Evolutionary conservation across 148 eudicot genomes (phyloP), one percentile per base, ranked within the genome.

Genomic region (Persicaria tinctoria): DNA sequence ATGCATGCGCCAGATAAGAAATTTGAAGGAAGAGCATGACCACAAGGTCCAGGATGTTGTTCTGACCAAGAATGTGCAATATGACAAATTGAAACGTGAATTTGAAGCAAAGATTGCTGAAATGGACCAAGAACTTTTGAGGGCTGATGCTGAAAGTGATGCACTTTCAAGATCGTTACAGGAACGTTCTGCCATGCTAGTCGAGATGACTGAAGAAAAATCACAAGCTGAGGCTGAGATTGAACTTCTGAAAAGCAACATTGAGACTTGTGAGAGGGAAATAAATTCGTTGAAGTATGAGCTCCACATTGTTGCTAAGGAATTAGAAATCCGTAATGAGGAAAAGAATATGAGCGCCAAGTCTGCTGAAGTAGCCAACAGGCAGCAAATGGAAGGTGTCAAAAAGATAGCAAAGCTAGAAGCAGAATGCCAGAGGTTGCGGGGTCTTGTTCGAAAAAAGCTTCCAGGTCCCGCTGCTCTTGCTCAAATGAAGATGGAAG

Each of bases 381-480:
- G 89, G 79, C 97, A 94, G 83, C 91, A 91, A 48, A 13, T 87
- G 78, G 98, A 94, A 85, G 90, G 91, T 74, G 96, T 83, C 17
- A 94, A 91, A 85, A 94, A 90, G 81, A 86, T 94, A 69, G 81
- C 97, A 32, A 94, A 94, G 84, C 82, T 94, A 56, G 98, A 94
- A 81, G 90, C 96, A 4, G 98, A 94, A 77, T 94, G 98, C 79
- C 98, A 94, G 81, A 87, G 97, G 68, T 78, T 94, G 70, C 87
- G 98, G 17, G 96, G 96, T 70, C 98, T 94, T 82, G 98, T 94
- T 13, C 76, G 93, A 59, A 94, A 94, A 86, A 94, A 92, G 81
- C 84, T 94, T 77, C 98, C 98, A n/a, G 97, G 98, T 64, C 97
- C 98, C 53, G 98, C 98, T 57, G 98, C 98, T 18, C 73, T 91